These are phyloP conservation scores for Tricholoma sp. DNA, from an alignment of 768 basidiomycete species.

Conservation along the genomic window DNA sequence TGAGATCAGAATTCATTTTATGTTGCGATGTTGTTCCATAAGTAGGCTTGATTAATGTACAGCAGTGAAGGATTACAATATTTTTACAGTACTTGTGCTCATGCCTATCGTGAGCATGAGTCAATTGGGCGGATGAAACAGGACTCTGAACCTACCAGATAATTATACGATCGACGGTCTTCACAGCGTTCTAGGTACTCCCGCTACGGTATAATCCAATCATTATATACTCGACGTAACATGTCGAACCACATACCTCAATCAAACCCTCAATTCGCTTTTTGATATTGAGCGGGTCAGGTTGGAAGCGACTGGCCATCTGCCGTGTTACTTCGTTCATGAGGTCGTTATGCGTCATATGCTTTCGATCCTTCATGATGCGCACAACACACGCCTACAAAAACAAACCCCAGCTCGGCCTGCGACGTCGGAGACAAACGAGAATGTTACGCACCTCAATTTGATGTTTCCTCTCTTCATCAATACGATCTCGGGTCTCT, in stretches of 20 bases:
- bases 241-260: conserved; percentile 52
- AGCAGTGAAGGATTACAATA: background rate
- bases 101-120: conserved; percentile 14
- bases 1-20: background rate
- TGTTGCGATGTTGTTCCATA: background rate
- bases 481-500: conserved; percentile 86
- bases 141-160: conserved; percentile 39
- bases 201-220: conserved; percentile 42
- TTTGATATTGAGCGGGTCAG: conserved; percentile 85
- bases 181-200: conserved; percentile 92
- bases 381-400: conserved; percentile 94
- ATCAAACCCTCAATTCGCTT: conserved; percentile 90
- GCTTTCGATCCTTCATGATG: conserved; percentile 95
- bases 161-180: conserved; percentile 85
- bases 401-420: background rate
- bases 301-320: conserved; percentile 77
- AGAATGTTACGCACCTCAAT: conserved; percentile 63
- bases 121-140: background rate
- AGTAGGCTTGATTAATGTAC: background rate
- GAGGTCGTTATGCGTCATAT: conserved; percentile 83
- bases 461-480: conserved; percentile 87
- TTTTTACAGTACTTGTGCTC: conserved; percentile 9
- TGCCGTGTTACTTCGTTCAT: conserved; percentile 90
- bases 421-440: background rate
- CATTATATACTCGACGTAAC: background rate